Conservation (phyloP, 768 basidiomycete genomes). For the Auricularia sp. region DNA sequence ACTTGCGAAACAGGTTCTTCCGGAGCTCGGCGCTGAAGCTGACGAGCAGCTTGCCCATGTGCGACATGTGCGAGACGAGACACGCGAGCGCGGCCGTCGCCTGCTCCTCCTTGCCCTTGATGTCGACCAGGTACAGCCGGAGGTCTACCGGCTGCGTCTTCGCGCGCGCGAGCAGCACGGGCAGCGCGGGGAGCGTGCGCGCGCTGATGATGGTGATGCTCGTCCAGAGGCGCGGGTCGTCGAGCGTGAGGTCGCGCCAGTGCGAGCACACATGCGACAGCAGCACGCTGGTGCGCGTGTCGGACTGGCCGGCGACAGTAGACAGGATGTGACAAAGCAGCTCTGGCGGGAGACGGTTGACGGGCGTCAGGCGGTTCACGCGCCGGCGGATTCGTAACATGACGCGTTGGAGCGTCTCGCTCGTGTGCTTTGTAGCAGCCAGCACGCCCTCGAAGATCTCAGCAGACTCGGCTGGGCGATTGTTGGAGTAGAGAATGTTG, state of each 20-base stretch:
- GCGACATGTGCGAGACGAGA: background rate
- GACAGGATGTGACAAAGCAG: background rate
- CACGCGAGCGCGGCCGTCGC: background rate
- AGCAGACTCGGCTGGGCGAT: background rate
- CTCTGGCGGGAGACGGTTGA: background rate
- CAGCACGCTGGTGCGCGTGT: conserved; percentile 2
- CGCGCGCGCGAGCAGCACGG: background rate
- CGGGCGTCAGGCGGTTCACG: background rate
- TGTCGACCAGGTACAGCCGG: background rate
- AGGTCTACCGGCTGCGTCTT: background rate
- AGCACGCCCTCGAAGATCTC: background rate
- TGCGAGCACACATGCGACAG: conserved; percentile 5
- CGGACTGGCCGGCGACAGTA: background rate
- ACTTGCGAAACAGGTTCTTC: background rate
- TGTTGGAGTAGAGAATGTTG: background rate
- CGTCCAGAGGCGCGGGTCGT: conserved; percentile 2
- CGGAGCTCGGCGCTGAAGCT: background rate
- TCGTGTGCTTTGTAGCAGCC: background rate
- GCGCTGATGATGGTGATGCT: background rate
- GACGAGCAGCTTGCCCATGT: background rate
- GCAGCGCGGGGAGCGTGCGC: background rate
- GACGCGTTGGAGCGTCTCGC: background rate
- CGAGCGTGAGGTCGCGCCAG: conserved; percentile 6
- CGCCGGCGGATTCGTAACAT: background rate
- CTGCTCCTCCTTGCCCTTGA: conserved; percentile 1